phyloP scores from a whole-genome alignment of 371 early-diverging fungal species.

The Parasitella parasitica region DNA sequence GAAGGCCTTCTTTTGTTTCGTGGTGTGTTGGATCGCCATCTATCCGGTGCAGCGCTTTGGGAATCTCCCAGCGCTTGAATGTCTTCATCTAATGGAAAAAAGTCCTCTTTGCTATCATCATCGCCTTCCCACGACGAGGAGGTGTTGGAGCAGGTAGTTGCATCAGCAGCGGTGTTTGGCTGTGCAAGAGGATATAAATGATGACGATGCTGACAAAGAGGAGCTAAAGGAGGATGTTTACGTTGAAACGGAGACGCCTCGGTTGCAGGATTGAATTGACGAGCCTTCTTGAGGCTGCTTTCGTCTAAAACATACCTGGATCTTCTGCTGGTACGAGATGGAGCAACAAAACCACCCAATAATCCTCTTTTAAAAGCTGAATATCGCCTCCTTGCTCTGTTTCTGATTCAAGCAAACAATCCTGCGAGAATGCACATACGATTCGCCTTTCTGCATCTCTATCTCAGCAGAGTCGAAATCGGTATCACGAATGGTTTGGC shows the following conservation, averaged over 20 bases:
- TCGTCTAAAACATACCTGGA: conserved; percentile 32
- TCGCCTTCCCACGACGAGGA: background rate
- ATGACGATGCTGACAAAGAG: background rate
- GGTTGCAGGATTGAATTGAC: background rate
- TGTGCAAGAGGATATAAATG: conserved; percentile 1
- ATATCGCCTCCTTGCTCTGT: conserved; percentile 2
- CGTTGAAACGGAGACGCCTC: background rate
- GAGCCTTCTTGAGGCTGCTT: conserved; percentile 2
- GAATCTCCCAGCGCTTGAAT: conserved; percentile 1
- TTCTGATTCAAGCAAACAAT: background rate
- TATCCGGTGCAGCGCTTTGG: background rate
- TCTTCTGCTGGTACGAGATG: background rate
- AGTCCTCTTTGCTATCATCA: conserved; percentile 20
- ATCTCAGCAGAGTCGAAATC: background rate
- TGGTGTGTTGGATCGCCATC: background rate
- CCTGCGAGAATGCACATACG: background rate
- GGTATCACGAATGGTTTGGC: background rate
- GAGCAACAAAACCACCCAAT: background rate
- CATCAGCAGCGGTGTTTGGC: background rate
- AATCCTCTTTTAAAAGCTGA: background rate
- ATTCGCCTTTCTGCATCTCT: background rate
- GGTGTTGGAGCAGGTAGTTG: background rate
- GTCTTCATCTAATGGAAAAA: conserved; percentile 48
- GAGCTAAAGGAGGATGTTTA: background rate
- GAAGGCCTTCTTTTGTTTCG: background rate